Evolutionary conservation across 352 stramenopile species (phyloP).

Genomic region (Globisporangium nagaii): DNA sequence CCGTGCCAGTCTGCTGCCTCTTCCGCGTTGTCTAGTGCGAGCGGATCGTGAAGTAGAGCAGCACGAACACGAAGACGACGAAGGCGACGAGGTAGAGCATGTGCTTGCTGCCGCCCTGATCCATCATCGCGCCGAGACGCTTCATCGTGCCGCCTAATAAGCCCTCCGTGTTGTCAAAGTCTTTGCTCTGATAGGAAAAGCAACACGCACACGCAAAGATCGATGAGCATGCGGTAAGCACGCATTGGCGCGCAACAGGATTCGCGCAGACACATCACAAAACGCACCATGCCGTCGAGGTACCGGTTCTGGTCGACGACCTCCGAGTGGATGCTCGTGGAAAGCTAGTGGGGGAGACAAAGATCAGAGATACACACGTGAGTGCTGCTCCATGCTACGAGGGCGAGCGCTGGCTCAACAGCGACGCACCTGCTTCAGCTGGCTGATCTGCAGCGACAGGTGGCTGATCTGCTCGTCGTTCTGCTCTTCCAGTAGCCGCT

Average conservation of each 20-base stretch:
- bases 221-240: not conserved
- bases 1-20: no score
- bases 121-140: slow-evolving; percentile 80
- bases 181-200: slow-evolving; percentile 45
- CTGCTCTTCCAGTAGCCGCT: slow-evolving; percentile 76
- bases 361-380: slow-evolving; percentile 1
- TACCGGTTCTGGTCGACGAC: slow-evolving; percentile 81
- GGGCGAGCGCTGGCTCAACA: no score
- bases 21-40: slow-evolving; percentile 34
- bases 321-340: slow-evolving; percentile 71
- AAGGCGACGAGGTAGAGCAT: slow-evolving; percentile 86
- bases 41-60: slow-evolving; percentile 80
- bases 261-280: not conserved
- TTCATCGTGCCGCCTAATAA: slow-evolving; percentile 85
- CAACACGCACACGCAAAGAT: not conserved
- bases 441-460: slow-evolving; percentile 81
- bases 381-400: no score
- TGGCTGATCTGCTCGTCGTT: slow-evolving; percentile 88
- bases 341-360: slow-evolving; percentile 31
- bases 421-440: slow-evolving; percentile 68
- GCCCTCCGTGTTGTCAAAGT: slow-evolving; percentile 83
- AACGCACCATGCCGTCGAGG: slow-evolving; percentile 71
- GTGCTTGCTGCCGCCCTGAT: slow-evolving; percentile 83
- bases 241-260: not conserved
- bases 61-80: slow-evolving; percentile 80